These are phyloP conservation scores for Stentor coeruleus DNA, from an alignment of 73 alveolate genomes.

Conservation along the genomic window DNA sequence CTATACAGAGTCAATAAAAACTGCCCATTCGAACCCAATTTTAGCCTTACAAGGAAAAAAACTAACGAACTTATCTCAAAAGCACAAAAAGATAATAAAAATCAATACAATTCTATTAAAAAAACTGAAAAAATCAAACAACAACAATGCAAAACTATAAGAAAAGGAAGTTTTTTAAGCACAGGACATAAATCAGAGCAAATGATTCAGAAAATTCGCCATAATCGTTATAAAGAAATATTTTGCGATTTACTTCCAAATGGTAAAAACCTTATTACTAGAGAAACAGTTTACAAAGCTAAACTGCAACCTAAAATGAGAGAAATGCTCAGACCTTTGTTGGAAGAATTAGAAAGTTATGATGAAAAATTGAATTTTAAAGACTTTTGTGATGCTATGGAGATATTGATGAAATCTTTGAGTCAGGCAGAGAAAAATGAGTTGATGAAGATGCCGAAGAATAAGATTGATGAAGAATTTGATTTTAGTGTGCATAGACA, in stretches of 20 bases:
- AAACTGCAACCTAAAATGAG: neutral
- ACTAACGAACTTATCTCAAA: neutral
- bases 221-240: neutral
- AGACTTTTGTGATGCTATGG: slow-evolving; percentile 3
- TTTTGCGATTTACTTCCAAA: neutral
- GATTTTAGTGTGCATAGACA: too few relatives aligned
- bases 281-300: neutral
- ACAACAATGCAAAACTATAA: too few relatives aligned
- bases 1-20: neutral
- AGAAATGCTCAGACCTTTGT: neutral
- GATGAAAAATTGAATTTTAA: neutral
- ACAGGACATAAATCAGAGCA: neutral
- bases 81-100: too few relatives aligned
- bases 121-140: too few relatives aligned
- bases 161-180: too few relatives aligned
- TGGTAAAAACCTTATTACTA: neutral
- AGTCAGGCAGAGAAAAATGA: neutral
- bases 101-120: too few relatives aligned
- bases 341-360: neutral
- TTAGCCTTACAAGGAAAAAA: neutral
- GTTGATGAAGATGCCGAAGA: too few relatives aligned
- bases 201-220: neutral
- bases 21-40: neutral
- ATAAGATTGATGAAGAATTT: too few relatives aligned
- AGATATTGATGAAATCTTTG: neutral